Percentiles rank a stretch among this genome's conserved stretches.
phyloP scores from a whole-genome alignment of 2,329 filamentous ascomycete species.

The Fusarium albidum region DNA sequence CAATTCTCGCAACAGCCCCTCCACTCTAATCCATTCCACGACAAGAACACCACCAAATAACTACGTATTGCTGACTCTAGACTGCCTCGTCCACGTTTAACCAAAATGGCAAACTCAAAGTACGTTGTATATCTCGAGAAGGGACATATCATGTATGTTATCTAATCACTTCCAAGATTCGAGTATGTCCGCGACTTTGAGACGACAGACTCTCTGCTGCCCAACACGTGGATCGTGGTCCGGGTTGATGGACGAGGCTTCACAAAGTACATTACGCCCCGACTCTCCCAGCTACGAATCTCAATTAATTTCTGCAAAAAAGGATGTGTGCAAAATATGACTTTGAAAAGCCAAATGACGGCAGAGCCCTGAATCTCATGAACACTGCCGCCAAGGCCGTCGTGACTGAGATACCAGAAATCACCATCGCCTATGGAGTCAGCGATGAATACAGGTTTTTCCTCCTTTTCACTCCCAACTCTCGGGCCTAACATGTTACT shows the following conservation, averaged over 20 bases:
- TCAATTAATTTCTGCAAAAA: constrained; percentile 48
- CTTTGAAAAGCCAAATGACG: constrained; percentile 94
- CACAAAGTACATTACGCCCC: constrained; percentile 73
- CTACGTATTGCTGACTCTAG: constrained; percentile 3
- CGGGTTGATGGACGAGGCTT: constrained; percentile 94
- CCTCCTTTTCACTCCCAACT: too few species aligned
- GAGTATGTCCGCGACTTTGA: constrained; percentile 95
- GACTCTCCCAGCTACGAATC: neutral
- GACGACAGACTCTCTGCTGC: constrained; percentile 79
- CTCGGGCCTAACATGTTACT: constrained; percentile 15
- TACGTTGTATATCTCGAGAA: constrained; percentile 38
- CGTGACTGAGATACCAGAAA: constrained; percentile 82
- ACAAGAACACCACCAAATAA: constrained; percentile 19
- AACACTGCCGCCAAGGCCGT: constrained; percentile 89
- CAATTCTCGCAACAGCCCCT: constrained; percentile 40
- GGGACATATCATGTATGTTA: too few species aligned
- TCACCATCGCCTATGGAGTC: constrained; percentile 88
- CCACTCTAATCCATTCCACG: constrained; percentile 29
- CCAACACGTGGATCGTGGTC: constrained; percentile 95
- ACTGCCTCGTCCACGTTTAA: constrained; percentile 5
- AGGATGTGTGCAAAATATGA: constrained; percentile 84
- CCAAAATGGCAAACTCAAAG: constrained; percentile 65
- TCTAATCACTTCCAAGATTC: constrained; percentile 65
- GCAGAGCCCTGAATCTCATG: constrained; percentile 88
- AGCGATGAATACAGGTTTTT: constrained; percentile 88